These are phyloP conservation scores for Lignosus rhinocerotis DNA, from an alignment of 1,284 basidiomycete genomes.

Conservation along the genomic window DNA sequence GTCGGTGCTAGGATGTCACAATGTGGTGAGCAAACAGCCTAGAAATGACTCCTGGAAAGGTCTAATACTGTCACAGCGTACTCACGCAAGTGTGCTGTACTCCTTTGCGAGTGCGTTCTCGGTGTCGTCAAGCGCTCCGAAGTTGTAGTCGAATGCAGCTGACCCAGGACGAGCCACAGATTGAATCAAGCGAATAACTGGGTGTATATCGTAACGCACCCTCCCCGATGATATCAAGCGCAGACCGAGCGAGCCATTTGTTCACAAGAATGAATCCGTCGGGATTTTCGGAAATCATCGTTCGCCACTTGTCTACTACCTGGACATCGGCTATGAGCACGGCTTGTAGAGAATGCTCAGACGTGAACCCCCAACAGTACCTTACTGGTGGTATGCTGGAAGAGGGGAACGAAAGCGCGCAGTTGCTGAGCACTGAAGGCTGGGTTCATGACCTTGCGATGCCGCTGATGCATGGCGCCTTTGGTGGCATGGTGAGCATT, in stretches of 20 bases:
- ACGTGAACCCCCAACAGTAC: constrained; percentile 24
- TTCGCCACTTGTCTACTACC: not conserved
- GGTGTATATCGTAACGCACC: constrained; percentile 12
- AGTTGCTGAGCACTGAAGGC: constrained; percentile 44
- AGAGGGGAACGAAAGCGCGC: constrained; percentile 46
- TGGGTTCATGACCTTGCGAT: constrained; percentile 40
- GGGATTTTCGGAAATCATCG: not conserved
- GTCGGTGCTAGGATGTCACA: not conserved
- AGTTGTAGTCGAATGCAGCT: constrained; percentile 35
- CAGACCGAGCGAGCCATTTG: constrained; percentile 30
- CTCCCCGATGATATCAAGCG: constrained; percentile 35
- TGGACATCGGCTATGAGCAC: not conserved
- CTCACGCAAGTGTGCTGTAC: constrained; percentile 35
- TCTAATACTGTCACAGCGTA: not conserved
- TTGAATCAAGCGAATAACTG: not conserved
- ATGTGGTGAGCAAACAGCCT: not conserved
- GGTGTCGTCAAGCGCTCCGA: constrained; percentile 29
- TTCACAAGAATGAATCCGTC: constrained; percentile 10
- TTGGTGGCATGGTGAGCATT: not conserved
- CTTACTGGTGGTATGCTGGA: constrained; percentile 41
- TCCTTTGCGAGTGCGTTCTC: constrained; percentile 26
- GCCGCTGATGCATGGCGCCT: constrained; percentile 42
- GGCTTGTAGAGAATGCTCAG: not conserved
- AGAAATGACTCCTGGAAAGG: not conserved
- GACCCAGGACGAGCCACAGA: too few species aligned